These are phyloP conservation scores for Pestalotiopsis sp. DNA, from an alignment of 2,329 filamentous ascomycete genomes.

Conservation along the genomic window DNA sequence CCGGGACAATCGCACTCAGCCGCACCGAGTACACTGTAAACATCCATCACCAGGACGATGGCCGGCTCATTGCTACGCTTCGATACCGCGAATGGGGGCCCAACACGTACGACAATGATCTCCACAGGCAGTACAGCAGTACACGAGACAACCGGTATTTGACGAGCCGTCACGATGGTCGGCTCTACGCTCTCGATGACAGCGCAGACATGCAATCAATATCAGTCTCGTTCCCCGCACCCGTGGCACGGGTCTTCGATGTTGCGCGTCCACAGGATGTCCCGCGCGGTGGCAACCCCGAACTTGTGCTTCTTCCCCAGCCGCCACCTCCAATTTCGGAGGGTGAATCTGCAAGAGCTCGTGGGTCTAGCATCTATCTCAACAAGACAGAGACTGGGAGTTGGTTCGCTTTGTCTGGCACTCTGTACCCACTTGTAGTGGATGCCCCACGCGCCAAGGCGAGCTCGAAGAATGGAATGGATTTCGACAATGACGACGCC, in stretches of 20 bases:
- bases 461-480: conserved; percentile 49
- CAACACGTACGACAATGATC: conserved; percentile 87
- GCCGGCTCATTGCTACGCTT: conserved; percentile 81
- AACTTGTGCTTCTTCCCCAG: conserved; percentile 85
- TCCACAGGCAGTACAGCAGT: conserved; percentile 77
- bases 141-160: conserved; percentile 90
- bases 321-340: conserved; percentile 66
- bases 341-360: conserved; percentile 50
- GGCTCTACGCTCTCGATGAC: conserved; percentile 79
- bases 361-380: conserved; percentile 74
- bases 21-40: conserved; percentile 88
- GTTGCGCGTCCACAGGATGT: conserved; percentile 74
- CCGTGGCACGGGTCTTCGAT: conserved; percentile 88
- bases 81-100: conserved; percentile 94
- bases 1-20: conserved; percentile 80
- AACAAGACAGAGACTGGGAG: conserved; percentile 85
- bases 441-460: conserved; percentile 57
- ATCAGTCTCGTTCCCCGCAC: conserved; percentile 70
- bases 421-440: conserved; percentile 82
- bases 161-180: conserved; percentile 83
- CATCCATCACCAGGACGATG: conserved; percentile 75
- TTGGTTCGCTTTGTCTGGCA: conserved; percentile 93
- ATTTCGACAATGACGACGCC: conserved; percentile 36
- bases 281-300: conserved; percentile 64
- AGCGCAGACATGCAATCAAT: conserved; percentile 62